Conservation (phyloP, 2,329 filamentous ascomycete genomes). For the Cercospora zeina region DNA sequence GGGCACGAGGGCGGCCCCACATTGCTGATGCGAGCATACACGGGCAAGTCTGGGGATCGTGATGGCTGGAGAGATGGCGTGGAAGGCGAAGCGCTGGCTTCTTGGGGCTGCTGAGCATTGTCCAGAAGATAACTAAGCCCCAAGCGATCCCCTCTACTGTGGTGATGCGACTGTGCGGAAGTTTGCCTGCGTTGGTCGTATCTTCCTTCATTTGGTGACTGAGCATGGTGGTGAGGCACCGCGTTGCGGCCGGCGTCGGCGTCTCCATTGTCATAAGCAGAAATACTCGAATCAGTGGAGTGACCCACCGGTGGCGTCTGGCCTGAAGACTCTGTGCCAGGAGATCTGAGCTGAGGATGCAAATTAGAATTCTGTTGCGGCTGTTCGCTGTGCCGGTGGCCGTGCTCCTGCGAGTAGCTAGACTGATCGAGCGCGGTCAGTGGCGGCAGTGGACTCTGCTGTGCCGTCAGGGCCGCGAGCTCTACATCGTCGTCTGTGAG, state of each 20-base stretch:
- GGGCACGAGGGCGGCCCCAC: constrained; percentile 72
- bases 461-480: constrained; percentile 50
- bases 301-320: constrained; percentile 22
- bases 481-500: constrained; percentile 43
- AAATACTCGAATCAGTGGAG: background rate
- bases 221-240: constrained; percentile 2
- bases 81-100: constrained; percentile 20
- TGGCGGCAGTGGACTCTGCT: constrained; percentile 47
- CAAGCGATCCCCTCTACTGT: constrained; percentile 11
- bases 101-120: constrained; percentile 11
- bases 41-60: constrained; percentile 28
- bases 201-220: constrained; percentile 4
- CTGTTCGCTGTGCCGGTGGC: constrained; percentile 19
- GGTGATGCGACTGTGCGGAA: constrained; percentile 9
- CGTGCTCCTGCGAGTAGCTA: constrained; percentile 14
- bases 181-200: background rate
- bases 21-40: constrained; percentile 44
- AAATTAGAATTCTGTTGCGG: constrained; percentile 31
- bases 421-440: constrained; percentile 18
- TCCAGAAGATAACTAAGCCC: constrained; percentile 69
- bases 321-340: constrained; percentile 20
- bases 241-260: background rate
- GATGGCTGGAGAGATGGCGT: constrained; percentile 19
- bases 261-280: constrained; percentile 17
- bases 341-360: constrained; percentile 40